Base-by-base conservation (phyloP, 345 rosid genomes). In the Eucalyptus sp. region DNA sequence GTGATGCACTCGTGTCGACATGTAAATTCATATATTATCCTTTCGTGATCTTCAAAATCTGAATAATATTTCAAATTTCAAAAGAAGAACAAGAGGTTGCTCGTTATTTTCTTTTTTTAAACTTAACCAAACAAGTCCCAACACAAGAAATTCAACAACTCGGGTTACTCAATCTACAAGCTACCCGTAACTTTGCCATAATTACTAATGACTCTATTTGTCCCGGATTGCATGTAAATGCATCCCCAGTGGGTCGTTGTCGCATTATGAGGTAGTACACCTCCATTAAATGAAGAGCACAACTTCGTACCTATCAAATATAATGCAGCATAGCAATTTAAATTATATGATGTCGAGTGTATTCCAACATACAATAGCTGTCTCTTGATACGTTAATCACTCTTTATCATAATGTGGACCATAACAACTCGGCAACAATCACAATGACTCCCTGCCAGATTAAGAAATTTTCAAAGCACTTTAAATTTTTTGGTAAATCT, bases 21-120 rank as follows among this genome's bases (percentile, higher is more conserved):
- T 2, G 8, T 12, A 27, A 11, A 60, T 60, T 60, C 7, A 60
- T 27, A 60, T 25, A 60, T 12, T 25, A 60, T 29, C 4, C 12
- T 6, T n/a, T 14, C 5, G 2, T 0, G 2, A n/a, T 31, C 2
- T 3, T 29, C 1, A 13, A 64, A 2, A 64, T 15, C 10, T 0
- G 3, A 64, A 64, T 64, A 64, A 29, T 14, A 7, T 7, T 64
- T 64, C 33, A 64, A 64, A 4, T 64, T 64, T 13, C 0, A 15
- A 64, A 31, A 3, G 18, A 62, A 13, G 9, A 64, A 14, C 10
- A 13, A 64, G 37, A 14, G 20, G 5, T 64, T 64, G 37, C 17
- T n/a, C 3, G 18, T 14, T 64, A 10, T 5, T 64, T 64, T 15
- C 14, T 64, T 4, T 41, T 41, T 41, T 41, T 41, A 41, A 64